Conservation (phyloP, 1,284 basidiomycete species). For the Fomitopsis pinicola region DNA sequence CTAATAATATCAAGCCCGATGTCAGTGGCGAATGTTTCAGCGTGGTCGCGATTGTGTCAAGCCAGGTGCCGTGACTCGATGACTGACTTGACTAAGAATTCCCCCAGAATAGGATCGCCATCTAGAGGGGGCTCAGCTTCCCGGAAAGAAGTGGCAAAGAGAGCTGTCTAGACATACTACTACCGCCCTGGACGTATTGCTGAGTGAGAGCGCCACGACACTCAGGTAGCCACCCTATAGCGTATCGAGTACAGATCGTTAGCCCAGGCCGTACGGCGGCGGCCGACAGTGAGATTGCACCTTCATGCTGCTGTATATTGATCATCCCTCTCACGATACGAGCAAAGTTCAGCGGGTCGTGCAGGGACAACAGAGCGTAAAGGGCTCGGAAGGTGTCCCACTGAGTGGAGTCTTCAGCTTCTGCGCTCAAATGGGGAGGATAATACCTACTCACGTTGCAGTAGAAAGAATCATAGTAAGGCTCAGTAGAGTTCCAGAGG, state of each 20-base stretch:
- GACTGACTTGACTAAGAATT: slow-evolving; percentile 63
- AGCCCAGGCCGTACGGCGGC: neutral
- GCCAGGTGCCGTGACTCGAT: too few species aligned
- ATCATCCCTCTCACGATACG: slow-evolving; percentile 58
- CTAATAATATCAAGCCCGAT: slow-evolving; percentile 22
- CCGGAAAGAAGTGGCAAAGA: neutral
- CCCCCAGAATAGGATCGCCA: slow-evolving; percentile 58
- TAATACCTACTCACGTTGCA: slow-evolving; percentile 46
- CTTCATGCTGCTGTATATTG: slow-evolving; percentile 64
- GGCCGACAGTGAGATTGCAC: slow-evolving; percentile 22
- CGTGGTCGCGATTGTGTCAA: too few species aligned
- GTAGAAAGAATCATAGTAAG: slow-evolving; percentile 66
- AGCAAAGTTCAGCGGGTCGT: slow-evolving; percentile 53
- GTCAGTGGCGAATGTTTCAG: too few species aligned
- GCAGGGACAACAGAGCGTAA: slow-evolving; percentile 56
- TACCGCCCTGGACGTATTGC: slow-evolving; percentile 59
- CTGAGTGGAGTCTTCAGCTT: slow-evolving; percentile 23
- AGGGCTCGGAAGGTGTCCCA: slow-evolving; percentile 65
- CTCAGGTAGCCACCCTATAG: slow-evolving; percentile 56
- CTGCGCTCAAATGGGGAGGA: neutral
- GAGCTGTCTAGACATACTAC: slow-evolving; percentile 39
- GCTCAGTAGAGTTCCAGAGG: slow-evolving; percentile 58
- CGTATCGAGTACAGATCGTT: neutral
- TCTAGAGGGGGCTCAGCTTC: slow-evolving; percentile 31
- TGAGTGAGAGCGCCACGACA: slow-evolving; percentile 48